Percentiles rank a stretch among this genome's conserved stretches.
These are phyloP conservation scores for Backusella tuberculispora DNA, from an alignment of 192 early-diverging fungal species.

Conservation along the genomic window DNA sequence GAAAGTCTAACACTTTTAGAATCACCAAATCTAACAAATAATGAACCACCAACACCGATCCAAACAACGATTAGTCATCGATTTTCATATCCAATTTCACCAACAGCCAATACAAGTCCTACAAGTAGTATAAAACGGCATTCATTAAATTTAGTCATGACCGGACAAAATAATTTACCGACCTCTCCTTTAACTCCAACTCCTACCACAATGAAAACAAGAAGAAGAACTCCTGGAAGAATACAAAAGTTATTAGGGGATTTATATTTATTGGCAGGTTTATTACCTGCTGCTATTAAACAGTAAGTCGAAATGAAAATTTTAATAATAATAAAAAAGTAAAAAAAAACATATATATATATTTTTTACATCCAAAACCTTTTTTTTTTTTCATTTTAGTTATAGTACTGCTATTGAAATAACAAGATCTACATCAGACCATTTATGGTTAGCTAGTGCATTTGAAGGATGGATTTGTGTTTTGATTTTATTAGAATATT, in stretches of 20 bases:
- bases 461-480: conserved; percentile 73
- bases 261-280: conserved; percentile 73
- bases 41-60: neutral
- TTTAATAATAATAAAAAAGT: neutral
- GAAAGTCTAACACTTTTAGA: conserved; percentile 25
- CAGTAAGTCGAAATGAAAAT: conserved; percentile 42
- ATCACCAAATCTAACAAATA: conserved; percentile 16
- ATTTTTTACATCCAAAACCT: too few species aligned
- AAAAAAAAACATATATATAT: too few species aligned
- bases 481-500: conserved; percentile 58
- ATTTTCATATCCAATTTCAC: conserved; percentile 20
- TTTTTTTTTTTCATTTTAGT: conserved; percentile 34
- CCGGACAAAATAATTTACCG: neutral
- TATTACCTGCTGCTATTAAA: conserved; percentile 67
- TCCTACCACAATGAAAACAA: conserved; percentile 38
- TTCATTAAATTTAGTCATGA: neutral
- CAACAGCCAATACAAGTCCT: neutral
- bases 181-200: conserved; percentile 4
- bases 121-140: neutral
- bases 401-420: conserved; percentile 68
- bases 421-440: conserved; percentile 68
- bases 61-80: neutral
- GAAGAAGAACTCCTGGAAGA: conserved; percentile 68
- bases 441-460: conserved; percentile 70
- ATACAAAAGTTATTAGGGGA: conserved; percentile 75